A percentile compares a stretch with the other conserved stretches of the same genome.
Conservation (phyloP, 257 asterid genomes). For the Jacaranda copaia region DNA sequence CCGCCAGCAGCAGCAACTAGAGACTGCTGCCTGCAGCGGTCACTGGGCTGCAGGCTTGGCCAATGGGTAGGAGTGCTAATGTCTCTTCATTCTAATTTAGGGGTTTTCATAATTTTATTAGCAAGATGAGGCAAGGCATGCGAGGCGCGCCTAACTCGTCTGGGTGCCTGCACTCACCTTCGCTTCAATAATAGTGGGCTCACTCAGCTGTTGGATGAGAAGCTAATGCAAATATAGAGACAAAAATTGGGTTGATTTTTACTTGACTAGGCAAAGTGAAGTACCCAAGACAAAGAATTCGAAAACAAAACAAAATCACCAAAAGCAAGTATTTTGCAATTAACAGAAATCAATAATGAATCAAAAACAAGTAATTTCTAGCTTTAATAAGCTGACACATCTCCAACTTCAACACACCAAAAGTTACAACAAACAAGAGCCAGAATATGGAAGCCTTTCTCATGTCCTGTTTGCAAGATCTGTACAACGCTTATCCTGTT, state of each 20-base stretch:
- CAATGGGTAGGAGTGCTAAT: no score
- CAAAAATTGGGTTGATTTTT: not conserved
- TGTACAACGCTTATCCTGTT: not conserved
- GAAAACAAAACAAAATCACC: not conserved
- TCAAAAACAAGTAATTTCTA: not conserved
- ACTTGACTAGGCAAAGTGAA: slow-evolving; percentile 10
- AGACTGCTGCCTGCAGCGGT: no score
- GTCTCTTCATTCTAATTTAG: no score
- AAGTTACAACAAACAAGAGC: not conserved
- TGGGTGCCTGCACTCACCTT: no score
- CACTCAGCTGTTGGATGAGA: not conserved
- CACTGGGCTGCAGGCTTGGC: no score
- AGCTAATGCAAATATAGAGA: slow-evolving; percentile 17
- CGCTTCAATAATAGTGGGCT: not conserved
- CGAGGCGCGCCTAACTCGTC: no score
- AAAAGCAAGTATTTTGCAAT: not conserved
- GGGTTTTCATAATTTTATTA: no score
- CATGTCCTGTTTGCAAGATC: slow-evolving; percentile 9
- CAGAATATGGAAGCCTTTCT: not conserved
- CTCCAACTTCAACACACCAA: not conserved
- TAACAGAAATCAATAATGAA: not conserved
- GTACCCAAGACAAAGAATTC: not conserved
- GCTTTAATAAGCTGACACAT: not conserved
- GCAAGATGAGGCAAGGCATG: no score
- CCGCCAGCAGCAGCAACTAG: no score